A percentile compares a stretch with the other conserved stretches of the same genome.
Conservation (phyloP, 1,284 basidiomycete species). For the Porogramme epimiltina region DNA sequence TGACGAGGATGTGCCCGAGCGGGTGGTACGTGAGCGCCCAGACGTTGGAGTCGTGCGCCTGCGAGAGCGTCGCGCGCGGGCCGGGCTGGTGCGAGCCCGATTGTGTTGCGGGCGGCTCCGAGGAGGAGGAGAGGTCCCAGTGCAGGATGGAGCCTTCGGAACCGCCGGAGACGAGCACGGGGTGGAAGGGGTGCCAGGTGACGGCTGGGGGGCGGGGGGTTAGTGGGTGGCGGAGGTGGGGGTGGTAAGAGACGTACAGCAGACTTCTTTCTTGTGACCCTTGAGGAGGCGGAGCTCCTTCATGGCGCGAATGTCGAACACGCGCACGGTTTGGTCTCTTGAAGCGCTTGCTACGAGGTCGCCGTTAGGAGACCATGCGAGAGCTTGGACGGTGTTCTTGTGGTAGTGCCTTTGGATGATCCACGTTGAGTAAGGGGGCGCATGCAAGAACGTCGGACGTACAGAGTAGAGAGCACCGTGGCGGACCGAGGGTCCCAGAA, state of each 20-base stretch:
- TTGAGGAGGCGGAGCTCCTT: conserved; percentile 90
- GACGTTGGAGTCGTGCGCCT: conserved; percentile 97
- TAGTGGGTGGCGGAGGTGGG: neutral
- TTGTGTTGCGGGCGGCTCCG: conserved; percentile 31
- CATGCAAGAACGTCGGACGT: conserved; percentile 31
- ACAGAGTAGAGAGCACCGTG: conserved; percentile 87
- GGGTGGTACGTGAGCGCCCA: conserved; percentile 97
- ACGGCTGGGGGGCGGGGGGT: conserved; percentile 54
- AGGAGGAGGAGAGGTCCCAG: conserved; percentile 76
- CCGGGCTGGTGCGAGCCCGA: conserved; percentile 38
- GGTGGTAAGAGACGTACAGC: conserved; percentile 57
- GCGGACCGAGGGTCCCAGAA: conserved; percentile 98
- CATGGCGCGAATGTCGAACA: conserved; percentile 99
- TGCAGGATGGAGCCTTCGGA: conserved; percentile 92
- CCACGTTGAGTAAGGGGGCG: neutral
- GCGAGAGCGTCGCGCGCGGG: conserved; percentile 83
- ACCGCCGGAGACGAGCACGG: conserved; percentile 90
- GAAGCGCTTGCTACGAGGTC: conserved; percentile 93
- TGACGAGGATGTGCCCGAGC: conserved; percentile 91
- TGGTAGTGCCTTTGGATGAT: conserved; percentile 78
- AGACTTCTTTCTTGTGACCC: conserved; percentile 97
- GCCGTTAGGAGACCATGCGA: conserved; percentile 92
- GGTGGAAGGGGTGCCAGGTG: conserved; percentile 95
- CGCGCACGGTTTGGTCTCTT: conserved; percentile 90
- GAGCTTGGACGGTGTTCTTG: conserved; percentile 95